Base-by-base conservation (phyloP, 352 stramenopile genomes). In the Globisporangium recalcitrans region DNA sequence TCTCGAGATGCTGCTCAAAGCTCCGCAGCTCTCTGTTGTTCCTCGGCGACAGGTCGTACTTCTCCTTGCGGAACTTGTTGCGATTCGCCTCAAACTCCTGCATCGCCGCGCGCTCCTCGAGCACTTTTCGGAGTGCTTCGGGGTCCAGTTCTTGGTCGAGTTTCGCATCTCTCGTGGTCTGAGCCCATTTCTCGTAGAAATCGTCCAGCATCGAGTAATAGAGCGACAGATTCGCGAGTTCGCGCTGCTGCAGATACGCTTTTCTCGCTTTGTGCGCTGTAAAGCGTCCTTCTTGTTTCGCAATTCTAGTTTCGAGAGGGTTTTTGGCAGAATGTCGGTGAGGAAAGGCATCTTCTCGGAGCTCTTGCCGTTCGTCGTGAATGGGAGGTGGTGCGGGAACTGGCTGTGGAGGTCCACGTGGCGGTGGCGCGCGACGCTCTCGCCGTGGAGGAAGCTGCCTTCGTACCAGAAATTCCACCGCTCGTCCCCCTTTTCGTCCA, bases 381-480 rank as follows among this genome's bases (percentile, higher is more conserved):
- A 91, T 1, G 79, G 77, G 19, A 73, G 58, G 21, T 77, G 67
- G 14, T 66, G 59, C 19, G 42, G 61, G 29, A 58, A 59, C 3
- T 31, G 16, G 32, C 72, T 60, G n/a, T 82, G 65, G 11, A 89
- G 58, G 42, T 87, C 74, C 8, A 78, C 74, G 62, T 85, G 71
- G 0, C 79, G 82, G 36, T 91, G 79, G 21, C 78, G 68, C 19
- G 76, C 72, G 24, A 77, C 77, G 47, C 73, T 87, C 62, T 85
- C 70, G 55, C 77, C 77, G 42, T 86, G 67, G 24, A 85, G 63
- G 54, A 89, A 89, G n/a, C 67, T 77, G 11, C 79, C 82, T 86
- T 91, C 82, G 58, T 91, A 91, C 77, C 71, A 85, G 36, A 82
- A 88, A 27, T 86, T 78, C 73, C 77, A 86, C 4, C 71, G 63